Evolutionary conservation across 257 asterid species (phyloP), one percentile per base, ranked within the genome.

Genomic region (Mentha longifolia): DNA sequence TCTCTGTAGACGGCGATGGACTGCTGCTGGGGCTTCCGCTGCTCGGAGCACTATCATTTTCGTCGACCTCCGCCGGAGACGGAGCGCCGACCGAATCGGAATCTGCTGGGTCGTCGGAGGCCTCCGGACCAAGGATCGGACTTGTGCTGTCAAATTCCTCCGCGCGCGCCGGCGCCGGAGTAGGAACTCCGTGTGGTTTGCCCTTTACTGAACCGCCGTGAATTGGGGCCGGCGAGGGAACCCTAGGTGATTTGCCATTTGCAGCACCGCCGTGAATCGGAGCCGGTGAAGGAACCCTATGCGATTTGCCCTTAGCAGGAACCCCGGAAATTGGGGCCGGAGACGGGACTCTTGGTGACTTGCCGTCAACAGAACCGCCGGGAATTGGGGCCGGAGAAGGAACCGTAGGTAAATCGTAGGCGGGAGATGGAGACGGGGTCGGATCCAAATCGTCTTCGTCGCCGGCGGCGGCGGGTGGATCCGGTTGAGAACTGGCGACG

Each of bases 351-450:
- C 17, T 25, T 2, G 35, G 61, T 19, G 39, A 22, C 3, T 12
- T 3, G 22, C 19, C 62, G 6, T 11, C 25, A 3, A n/a, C 16
- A 12, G 25, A 15, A 19, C 13, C 63, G 9, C 39, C 37, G 22
- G 63, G 0, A 10, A 3, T 6, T 12, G 80, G 76, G 3, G 74
- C 51, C 30, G 74, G 61, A 8, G 62, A 56, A 6, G 64, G 74
- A 71, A 67, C 57, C 14, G 2, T 61, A 1, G 31, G 52, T 9
- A 42, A 30, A 42, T 37, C 41, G 58, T 19, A 43, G 49, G 49
- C 71, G 46, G 78, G 13, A 64, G 33, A 8, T 15, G 79, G 80
- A 12, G 69, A 8, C 54, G 83, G 78, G 20, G 83, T 42, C 45
- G 77, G 74, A 20, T 25, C 67, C 7, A 47, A 57, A 2, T 11